These are phyloP conservation scores for Olyra latifolia DNA, from an alignment of 176 grass and related monocot species.

Conservation along the genomic window DNA sequence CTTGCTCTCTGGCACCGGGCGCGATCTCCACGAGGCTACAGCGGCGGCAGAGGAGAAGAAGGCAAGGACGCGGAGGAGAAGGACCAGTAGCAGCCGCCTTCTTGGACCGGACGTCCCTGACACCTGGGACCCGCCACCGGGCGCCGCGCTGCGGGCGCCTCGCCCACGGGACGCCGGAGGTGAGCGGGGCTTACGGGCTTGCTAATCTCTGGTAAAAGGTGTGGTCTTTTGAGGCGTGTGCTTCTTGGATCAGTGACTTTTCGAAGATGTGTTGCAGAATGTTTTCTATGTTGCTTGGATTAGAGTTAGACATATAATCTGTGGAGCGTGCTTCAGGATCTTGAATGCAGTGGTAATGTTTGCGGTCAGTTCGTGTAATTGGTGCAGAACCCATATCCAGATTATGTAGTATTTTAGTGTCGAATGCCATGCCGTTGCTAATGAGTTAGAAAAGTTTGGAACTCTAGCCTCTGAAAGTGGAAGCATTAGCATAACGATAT, in stretches of 20 bases:
- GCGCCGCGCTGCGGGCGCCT: not conserved
- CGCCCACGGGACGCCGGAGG: not conserved
- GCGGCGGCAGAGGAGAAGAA: not conserved
- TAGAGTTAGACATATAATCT: not conserved
- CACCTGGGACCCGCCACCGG: constrained; percentile 40
- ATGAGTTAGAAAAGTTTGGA: not conserved
- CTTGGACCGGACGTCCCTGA: constrained; percentile 81
- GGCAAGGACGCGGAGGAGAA: constrained; percentile 6
- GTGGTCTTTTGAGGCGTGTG: not conserved
- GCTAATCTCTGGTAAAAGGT: constrained; percentile 20
- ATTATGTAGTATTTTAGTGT: constrained; percentile 6
- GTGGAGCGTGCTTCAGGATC: not conserved
- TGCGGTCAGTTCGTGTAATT: constrained; percentile 4
- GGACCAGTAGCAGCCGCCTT: constrained; percentile 46
- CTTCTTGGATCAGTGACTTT: no score
- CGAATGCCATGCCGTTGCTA: not conserved
- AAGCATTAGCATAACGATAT: constrained; percentile 1
- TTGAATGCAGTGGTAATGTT: not conserved
- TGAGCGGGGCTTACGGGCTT: not conserved
- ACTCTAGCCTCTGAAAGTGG: not conserved
- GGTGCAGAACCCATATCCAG: not conserved
- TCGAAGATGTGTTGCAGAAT: not conserved
- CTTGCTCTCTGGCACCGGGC: not conserved
- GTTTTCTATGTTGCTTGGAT: not conserved
- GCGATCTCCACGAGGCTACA: constrained; percentile 29